Evolutionary conservation across 2,329 filamentous ascomycete species (phyloP), one percentile per base, ranked within the genome.

Genomic region (Aspergillus proliferans): DNA sequence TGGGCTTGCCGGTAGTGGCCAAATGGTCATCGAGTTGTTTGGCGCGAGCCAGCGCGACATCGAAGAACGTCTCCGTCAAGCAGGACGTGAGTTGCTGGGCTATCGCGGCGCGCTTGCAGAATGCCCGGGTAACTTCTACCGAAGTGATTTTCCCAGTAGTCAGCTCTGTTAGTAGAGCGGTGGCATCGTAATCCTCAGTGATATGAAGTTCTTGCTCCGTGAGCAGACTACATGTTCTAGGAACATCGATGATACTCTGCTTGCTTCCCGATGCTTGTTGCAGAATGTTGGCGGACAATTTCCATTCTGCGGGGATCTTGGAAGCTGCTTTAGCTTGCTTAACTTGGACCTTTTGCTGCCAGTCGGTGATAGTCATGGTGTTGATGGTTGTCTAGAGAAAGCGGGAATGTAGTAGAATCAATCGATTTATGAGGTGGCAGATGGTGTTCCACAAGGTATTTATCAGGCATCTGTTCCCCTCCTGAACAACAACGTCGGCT

Each of bases 21-120:
- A 71, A 53, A 47, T 77, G 68, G 0, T 67, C 59, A 46, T 83
- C 80, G 0, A 82, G 69, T 22, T 71, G 60, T 6, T 64, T 57
- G 0, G 79, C 80, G 10, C 71, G 70, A 9, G 67, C 48, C 0
- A 82, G 28, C 0, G 80, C 81, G 5, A 69, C 58, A 2, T 73
- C 67, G 56, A 80, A 78, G 44, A 80, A 72, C 24, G 77, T 75
- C 48, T 83, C 79, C 0, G 75, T 76, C 2, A 81, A 58, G 45
- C 78, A 81, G 30, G 69, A 68, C 6, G 72, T 73, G 47, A 73
- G 53, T 58, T 72, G 70, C 18, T 72, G 69, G 8, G 67, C 59
- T 2, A 72, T 60, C 0, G 68, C 68, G 28, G 71, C 63, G 55
- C 68, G 61, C 67, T 78, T 78, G 60, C 74, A 76, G 57, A 76